Evolutionary conservation across 75 land plant genomes (phyloP).

Genomic region (Selaginella tamariscina): DNA sequence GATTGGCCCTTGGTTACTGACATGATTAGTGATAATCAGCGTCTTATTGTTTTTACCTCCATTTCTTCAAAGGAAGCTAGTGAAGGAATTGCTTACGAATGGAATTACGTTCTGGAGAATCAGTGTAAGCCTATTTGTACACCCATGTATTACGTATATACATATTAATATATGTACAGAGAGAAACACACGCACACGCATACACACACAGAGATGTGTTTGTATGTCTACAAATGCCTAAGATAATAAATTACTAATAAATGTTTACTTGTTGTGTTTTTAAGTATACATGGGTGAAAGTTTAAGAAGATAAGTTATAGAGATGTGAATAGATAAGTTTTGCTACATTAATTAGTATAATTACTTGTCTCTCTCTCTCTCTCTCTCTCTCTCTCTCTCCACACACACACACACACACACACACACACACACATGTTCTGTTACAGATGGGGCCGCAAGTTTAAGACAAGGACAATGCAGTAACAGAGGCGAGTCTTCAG

Average conservation of each 20-base stretch:
- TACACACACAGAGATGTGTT: too few relatives aligned
- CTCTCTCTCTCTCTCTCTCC: conserved; percentile 4
- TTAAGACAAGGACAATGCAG: conserved; percentile 48
- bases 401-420: too few relatives aligned
- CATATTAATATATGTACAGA: too few relatives aligned
- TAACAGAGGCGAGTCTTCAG: conserved; percentile 43
- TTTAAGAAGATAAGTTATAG: too few relatives aligned
- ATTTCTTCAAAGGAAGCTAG: conserved; percentile 35
- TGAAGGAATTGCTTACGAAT: conserved; percentile 86
- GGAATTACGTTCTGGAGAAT: conserved; percentile 80
- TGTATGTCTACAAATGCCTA: too few relatives aligned
- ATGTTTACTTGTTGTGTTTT: too few relatives aligned
- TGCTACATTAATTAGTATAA: too few relatives aligned
- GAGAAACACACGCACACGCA: too few relatives aligned
- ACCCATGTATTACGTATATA: neutral
- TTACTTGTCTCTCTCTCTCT: neutral
- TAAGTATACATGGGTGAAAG: too few relatives aligned
- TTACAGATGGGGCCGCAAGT: conserved; percentile 84
- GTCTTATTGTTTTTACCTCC: conserved; percentile 77
- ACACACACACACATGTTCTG: too few relatives aligned
- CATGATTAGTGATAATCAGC: conserved; percentile 55
- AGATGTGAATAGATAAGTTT: too few relatives aligned
- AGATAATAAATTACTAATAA: too few relatives aligned
- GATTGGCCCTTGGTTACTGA: conserved; percentile 67
- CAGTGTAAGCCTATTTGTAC: conserved; percentile 40